Conservation (phyloP, 2,329 filamentous ascomycete genomes). For the Alternaria alternata region DNA sequence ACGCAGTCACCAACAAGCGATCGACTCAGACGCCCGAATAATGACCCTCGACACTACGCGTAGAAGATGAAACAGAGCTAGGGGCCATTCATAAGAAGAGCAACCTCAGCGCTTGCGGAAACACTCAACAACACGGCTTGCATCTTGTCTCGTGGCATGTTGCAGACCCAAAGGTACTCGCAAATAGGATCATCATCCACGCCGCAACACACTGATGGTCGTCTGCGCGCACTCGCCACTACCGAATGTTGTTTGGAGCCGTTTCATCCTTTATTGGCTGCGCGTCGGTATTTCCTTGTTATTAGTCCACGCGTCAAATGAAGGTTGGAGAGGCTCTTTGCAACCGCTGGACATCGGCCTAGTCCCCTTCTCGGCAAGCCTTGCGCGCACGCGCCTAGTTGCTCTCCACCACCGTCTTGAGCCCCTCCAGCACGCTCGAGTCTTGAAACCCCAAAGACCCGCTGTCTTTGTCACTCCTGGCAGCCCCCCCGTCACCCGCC, state of each 20-base stretch:
- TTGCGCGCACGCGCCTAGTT: conserved; percentile 41
- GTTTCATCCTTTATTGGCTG: conserved; percentile 9
- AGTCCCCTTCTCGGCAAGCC: conserved; percentile 41
- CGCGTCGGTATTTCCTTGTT: conserved; percentile 2
- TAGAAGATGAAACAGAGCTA: conserved; percentile 40
- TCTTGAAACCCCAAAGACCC: conserved; percentile 37
- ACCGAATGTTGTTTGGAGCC: not conserved
- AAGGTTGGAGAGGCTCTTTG: conserved; percentile 15
- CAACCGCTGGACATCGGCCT: conserved; percentile 24
- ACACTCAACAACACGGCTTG: conserved; percentile 15
- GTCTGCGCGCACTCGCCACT: conserved; percentile 14
- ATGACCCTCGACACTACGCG: conserved; percentile 33
- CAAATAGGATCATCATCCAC: conserved; percentile 12
- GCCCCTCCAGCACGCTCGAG: conserved; percentile 34
- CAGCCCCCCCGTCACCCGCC: conserved; percentile 12
- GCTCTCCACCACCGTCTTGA: conserved; percentile 29
- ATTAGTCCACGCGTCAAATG: conserved; percentile 14
- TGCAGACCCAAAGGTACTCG: not conserved
- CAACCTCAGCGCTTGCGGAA: conserved; percentile 42
- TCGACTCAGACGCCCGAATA: conserved; percentile 34
- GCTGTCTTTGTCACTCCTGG: conserved; percentile 16
- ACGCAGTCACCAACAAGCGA: conserved; percentile 23
- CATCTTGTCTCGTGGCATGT: conserved; percentile 21
- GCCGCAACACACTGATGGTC: conserved; percentile 24
- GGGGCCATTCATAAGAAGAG: conserved; percentile 34